Conservation (phyloP, 352 stramenopile genomes). For the Globisporangium acanthophoron region DNA sequence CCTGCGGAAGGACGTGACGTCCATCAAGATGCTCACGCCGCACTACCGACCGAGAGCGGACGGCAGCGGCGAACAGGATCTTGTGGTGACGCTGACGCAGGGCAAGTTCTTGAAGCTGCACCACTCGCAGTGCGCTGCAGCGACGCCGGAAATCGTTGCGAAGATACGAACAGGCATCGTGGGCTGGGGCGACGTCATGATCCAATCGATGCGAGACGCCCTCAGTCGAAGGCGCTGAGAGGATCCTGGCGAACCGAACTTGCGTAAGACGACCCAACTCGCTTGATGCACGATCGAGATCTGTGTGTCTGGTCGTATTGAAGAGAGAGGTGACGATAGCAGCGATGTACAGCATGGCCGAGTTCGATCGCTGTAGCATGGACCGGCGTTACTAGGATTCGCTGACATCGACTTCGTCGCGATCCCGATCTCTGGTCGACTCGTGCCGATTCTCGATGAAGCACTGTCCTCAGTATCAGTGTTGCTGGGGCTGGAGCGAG, state of each 20-base stretch:
- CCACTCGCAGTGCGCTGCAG: conserved; percentile 11
- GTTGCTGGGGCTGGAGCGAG: too few relatives aligned
- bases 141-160: conserved; percentile 15
- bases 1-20: conserved; percentile 26
- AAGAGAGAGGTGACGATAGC: too few relatives aligned
- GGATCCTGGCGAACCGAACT: not conserved
- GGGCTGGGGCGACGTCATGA: conserved; percentile 20
- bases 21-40: conserved; percentile 24
- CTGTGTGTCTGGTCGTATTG: too few relatives aligned
- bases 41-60: conserved; percentile 16
- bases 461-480: too few relatives aligned
- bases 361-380: too few relatives aligned
- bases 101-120: conserved; percentile 22
- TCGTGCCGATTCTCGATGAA: too few relatives aligned
- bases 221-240: conserved; percentile 7
- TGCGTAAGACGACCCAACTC: too few relatives aligned
- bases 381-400: too few relatives aligned
- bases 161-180: conserved; percentile 13
- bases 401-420: too few relatives aligned
- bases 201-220: conserved; percentile 17
- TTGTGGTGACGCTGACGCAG: conserved; percentile 20
- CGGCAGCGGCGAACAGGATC: conserved; percentile 9
- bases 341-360: too few relatives aligned
- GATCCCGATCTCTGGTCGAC: too few relatives aligned
- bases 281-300: too few relatives aligned